phyloP scores from a whole-genome alignment of 2,329 filamentous ascomycete species.

The Gnomoniopsis sp. region DNA sequence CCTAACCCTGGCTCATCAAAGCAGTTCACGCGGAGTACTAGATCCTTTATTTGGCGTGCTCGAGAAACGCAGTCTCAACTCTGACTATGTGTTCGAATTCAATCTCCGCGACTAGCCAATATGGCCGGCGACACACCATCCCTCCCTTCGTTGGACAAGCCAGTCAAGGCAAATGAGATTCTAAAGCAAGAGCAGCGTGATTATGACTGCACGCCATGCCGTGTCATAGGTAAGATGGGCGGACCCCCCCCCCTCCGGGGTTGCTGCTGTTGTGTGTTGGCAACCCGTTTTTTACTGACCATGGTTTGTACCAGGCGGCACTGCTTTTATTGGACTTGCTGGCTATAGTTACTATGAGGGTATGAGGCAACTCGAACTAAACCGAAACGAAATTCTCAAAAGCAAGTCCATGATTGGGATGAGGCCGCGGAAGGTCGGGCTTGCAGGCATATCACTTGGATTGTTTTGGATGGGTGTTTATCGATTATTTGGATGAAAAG shows the following conservation, averaged over 20 bases:
- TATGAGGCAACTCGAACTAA: constrained; percentile 65
- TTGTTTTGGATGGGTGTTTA: constrained; percentile 70
- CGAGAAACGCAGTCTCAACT: neutral
- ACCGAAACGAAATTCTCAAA: constrained; percentile 62
- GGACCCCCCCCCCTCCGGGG: constrained; percentile 1
- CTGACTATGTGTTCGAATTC: neutral
- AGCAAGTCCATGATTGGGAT: constrained; percentile 71
- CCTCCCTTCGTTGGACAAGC: constrained; percentile 53
- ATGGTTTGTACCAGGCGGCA: constrained; percentile 52
- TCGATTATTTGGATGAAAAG: constrained; percentile 55
- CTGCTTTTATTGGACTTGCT: constrained; percentile 71
- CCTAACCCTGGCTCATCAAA: neutral
- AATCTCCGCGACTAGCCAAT: neutral
- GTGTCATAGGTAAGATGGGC: constrained; percentile 65
- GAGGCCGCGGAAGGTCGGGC: constrained; percentile 64
- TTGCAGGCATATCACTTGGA: constrained; percentile 63
- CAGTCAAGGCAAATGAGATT: constrained; percentile 58
- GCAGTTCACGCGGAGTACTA: constrained; percentile 6
- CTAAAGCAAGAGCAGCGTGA: constrained; percentile 49
- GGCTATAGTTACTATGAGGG: constrained; percentile 77
- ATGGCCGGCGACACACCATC: constrained; percentile 50
- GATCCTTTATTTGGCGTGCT: neutral
- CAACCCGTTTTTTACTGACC: neutral
- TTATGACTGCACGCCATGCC: constrained; percentile 69
- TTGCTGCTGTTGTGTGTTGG: neutral